Percentiles rank a stretch among this genome's conserved stretches.
phyloP scores from a whole-genome alignment of 1,284 basidiomycete genomes.

The Ustilago sp. region DNA sequence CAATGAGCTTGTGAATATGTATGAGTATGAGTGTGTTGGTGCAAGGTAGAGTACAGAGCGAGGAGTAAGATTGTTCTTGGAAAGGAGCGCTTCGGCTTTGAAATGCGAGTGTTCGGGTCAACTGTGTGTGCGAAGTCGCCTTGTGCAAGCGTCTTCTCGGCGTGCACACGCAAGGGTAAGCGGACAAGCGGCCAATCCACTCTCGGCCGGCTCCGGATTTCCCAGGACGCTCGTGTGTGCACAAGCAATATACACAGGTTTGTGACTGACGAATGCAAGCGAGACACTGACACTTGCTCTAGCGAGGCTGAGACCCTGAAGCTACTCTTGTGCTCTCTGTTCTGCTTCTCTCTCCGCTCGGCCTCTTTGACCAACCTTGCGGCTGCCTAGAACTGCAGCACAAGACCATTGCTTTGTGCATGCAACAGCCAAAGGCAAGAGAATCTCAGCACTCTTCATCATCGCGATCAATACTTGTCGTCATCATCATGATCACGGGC shows the following conservation, averaged over 20 bases:
- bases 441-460: background rate
- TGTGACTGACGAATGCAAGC: slow-evolving; percentile 4
- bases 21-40: background rate
- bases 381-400: background rate
- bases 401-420: background rate
- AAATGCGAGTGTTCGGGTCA: slow-evolving; percentile 15
- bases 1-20: background rate
- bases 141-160: background rate
- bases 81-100: slow-evolving; percentile 26
- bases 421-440: background rate
- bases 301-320: slow-evolving; percentile 13
- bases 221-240: background rate
- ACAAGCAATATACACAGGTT: background rate
- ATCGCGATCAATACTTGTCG: background rate
- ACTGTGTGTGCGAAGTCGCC: background rate
- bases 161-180: background rate
- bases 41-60: background rate
- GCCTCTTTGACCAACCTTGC: background rate
- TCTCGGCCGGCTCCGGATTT: slow-evolving; percentile 24
- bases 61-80: slow-evolving; percentile 15
- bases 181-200: slow-evolving; percentile 10
- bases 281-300: slow-evolving; percentile 6
- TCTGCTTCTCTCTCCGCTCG: slow-evolving; percentile 7
- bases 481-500: background rate
- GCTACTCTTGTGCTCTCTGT: background rate